Evolutionary conservation across 2,329 filamentous ascomycete species (phyloP), one percentile per base, ranked within the genome.

Genomic region (Chaetomium sp.): DNA sequence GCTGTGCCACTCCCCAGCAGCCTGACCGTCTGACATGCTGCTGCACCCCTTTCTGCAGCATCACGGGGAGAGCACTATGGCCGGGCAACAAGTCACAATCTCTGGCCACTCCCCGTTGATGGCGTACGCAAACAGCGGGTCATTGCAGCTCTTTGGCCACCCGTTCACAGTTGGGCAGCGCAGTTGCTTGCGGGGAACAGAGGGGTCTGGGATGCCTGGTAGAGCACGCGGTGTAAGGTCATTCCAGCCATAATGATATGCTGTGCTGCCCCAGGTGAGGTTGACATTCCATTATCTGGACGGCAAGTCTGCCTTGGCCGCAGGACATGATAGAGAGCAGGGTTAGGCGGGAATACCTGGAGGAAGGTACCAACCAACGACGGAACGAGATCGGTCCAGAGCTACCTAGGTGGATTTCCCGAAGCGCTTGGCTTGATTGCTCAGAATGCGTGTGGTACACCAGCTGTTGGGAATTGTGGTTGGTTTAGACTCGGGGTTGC

Each of bases 161-260:
- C 19, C 12, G 4, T 7, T n/a, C 9, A 10, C n/a, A 1, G 6
- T 37, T 6, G 52, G 44, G 33, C 43, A 44, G 33, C 49, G 43
- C 1, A 49, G n/a, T 40, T 37, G 32, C n/a, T 43, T 42, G 44
- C 44, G 49, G 27, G 7, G 3, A 11, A 53, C 36, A 3, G 27
- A 10, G 5, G 14, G 10, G 3, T 34, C 50, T 0, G 54, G 19
- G 3, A 27, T 5, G 9, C 49, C 34, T 6, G 19, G 19, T 27
- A 27, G 50, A 56, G 35, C 53, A 56, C 1, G 14, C 36, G 50
- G 49, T 49, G 4, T 38, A 19, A 58, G 27, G 33, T 53, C 27
- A 19, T 46, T 38, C 53, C 53, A 55, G 40, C 53, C 44, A 37
- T 49, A 45, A 0, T 45, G 41, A 19, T 40, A 53, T 34, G 46